Evolutionary conservation across 805 yeast genomes (phyloP), one percentile per base, ranked within the genome.

Genomic region (Saccharomycopsis fermentans): DNA sequence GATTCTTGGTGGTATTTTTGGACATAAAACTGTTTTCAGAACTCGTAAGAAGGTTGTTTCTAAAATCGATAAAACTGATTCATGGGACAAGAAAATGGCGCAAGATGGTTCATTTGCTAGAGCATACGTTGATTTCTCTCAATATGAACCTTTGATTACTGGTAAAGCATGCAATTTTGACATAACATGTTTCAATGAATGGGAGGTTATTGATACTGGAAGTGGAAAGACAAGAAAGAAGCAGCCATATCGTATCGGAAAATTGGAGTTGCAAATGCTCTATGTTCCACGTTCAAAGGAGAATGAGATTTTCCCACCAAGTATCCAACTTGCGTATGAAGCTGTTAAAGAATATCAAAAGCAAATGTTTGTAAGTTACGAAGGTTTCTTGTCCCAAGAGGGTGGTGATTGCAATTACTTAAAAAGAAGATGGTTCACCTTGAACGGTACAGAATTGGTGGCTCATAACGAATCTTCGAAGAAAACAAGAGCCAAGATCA

Each of bases 61-160:
- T 1, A 74, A 75, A 61, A 76, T 79, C 35, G 74, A 78, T 1
- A 69, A 71, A 3, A 59, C 64, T 27, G 95, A 87, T 71, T 72
- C 77, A 1, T 80, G 92, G 86, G 80, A 79, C 36, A 70, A 74
- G 36, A 72, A 80, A 58, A 78, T 90, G 62, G 96, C 97, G 1
- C 76, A 77, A 36, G 95, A 90, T 69, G 98, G 98, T 1, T 88
- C 96, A 39, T 90, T 88, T 76, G 96, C 90, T 8, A 78, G 92
- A 65, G 80, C 87, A 57, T 83, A 85, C 64, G 74, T 91, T 57
- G 79, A 79, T 52, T 84, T 86, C 65, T 77, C 78, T 26, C 81
- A 80, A 58, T 79, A 79, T 64, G 83, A 83, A 65, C 70, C 76
- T 21, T 77, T 76, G 34, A 74, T 87, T 52, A 79, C 77, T 17